Percentiles rank a stretch among this genome's conserved stretches.
Evolutionary conservation across 176 grass and related monocot genomes (phyloP).

Genomic region (Zizania latifolia): DNA sequence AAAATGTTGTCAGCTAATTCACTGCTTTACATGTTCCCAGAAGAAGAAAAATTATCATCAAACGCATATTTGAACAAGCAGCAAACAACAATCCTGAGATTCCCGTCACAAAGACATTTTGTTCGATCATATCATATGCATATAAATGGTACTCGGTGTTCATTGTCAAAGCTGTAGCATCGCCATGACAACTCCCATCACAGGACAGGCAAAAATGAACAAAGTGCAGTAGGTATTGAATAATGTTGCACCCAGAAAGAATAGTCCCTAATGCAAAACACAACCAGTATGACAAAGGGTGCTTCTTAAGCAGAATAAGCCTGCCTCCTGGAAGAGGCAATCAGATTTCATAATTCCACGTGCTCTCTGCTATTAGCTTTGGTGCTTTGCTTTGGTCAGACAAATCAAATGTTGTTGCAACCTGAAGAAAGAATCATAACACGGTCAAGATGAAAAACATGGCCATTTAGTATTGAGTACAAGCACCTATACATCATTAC

Average conservation of each 20-base stretch:
- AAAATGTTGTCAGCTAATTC: neutral
- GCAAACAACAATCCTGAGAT: neutral
- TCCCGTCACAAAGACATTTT: neutral
- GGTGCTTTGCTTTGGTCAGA: conserved; percentile 62
- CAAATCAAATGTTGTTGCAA: conserved; percentile 52
- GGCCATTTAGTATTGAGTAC: neutral
- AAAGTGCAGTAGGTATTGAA: neutral
- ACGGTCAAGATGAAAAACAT: neutral
- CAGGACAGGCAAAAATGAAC: conserved; percentile 22
- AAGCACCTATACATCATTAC: neutral
- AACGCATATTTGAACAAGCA: neutral
- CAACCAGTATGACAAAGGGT: conserved; percentile 6
- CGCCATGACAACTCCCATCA: neutral
- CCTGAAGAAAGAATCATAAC: conserved; percentile 35
- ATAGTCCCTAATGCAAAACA: neutral
- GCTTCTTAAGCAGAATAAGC: neutral
- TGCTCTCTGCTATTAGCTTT: conserved; percentile 68
- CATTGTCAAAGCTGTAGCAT: conserved; percentile 7
- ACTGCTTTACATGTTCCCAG: neutral
- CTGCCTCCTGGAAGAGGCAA: neutral
- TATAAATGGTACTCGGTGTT: neutral
- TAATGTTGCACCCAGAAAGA: neutral
- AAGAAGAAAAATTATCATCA: neutral
- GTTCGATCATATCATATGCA: neutral
- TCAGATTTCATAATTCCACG: conserved; percentile 73